Evolutionary conservation across 2,329 filamentous ascomycete species (phyloP).

Genomic region (Ceratocystis cacaofunesta): DNA sequence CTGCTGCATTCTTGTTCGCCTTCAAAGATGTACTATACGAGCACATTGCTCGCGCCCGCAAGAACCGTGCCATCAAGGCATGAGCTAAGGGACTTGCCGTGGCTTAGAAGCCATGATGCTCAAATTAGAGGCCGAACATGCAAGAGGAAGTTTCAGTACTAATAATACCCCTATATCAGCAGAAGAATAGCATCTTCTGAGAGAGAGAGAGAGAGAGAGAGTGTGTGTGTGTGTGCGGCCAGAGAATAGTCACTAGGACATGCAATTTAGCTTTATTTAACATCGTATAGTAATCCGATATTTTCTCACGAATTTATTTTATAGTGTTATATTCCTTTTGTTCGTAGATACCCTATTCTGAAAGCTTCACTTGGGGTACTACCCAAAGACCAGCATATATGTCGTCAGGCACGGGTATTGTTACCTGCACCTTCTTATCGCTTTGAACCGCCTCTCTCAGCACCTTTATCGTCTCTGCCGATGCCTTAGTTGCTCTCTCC

Average conservation of each 20-base stretch:
- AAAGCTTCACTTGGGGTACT: constrained; percentile 8
- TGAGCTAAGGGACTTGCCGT: not conserved
- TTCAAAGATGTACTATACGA: constrained; percentile 97
- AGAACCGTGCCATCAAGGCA: constrained; percentile 28
- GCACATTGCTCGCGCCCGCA: constrained; percentile 54
- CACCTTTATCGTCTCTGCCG: constrained; percentile 23
- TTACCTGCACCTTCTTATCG: constrained; percentile 5
- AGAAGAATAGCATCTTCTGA: not conserved
- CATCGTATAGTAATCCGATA: not conserved
- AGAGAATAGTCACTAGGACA: not conserved
- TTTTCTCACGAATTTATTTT: not conserved
- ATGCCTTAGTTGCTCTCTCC: not conserved
- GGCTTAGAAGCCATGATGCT: not conserved
- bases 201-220: no score
- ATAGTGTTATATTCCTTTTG: not conserved
- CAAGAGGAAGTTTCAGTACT: not conserved
- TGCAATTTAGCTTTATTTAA: not conserved
- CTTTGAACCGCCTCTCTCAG: constrained; percentile 32
- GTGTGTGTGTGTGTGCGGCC: not conserved
- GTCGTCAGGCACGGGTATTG: constrained; percentile 5
- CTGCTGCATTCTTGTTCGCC: constrained; percentile 88
- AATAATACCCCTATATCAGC: not conserved
- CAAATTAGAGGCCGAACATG: not conserved
- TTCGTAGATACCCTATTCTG: not conserved
- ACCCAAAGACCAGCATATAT: constrained; percentile 12